Percentiles rank a stretch among this genome's conserved stretches.
These are phyloP conservation scores for Wickerhamomyces sp. DNA, from an alignment of 1,139 yeast genomes.

Conservation along the genomic window DNA sequence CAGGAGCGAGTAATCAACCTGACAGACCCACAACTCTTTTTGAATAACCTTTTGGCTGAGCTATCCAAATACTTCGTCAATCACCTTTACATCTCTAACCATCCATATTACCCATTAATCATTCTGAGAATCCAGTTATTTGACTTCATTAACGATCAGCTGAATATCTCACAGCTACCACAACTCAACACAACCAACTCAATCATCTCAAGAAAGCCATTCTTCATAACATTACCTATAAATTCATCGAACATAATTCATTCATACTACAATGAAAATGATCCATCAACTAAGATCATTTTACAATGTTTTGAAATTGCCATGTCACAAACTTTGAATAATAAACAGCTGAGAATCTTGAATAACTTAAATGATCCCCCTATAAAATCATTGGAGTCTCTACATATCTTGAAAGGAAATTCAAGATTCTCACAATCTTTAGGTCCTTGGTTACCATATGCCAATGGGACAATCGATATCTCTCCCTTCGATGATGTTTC, in stretches of 20 bases:
- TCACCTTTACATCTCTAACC: constrained; percentile 63
- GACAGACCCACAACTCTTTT: constrained; percentile 35
- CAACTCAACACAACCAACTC: constrained; percentile 27
- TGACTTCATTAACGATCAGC: constrained; percentile 35
- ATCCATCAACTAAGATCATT: constrained; percentile 45
- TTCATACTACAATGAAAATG: constrained; percentile 38
- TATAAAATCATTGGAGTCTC: constrained; percentile 37
- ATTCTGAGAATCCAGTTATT: constrained; percentile 65
- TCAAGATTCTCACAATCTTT: constrained; percentile 54
- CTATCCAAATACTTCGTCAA: constrained; percentile 47
- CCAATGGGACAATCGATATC: constrained; percentile 57
- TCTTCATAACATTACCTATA: constrained; percentile 60
- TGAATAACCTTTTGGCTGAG: constrained; percentile 42
- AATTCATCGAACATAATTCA: constrained; percentile 68
- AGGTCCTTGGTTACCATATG: constrained; percentile 70
- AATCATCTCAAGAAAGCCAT: constrained; percentile 51
- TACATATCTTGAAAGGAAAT: constrained; percentile 47
- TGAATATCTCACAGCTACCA: constrained; percentile 16
- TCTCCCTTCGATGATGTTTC: constrained; percentile 46
- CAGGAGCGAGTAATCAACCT: constrained; percentile 34
- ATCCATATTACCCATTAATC: constrained; percentile 56
- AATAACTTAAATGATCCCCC: constrained; percentile 37
- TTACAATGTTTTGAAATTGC: constrained; percentile 55
- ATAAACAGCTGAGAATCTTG: constrained; percentile 27
- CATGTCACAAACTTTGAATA: constrained; percentile 33